phyloP scores from a whole-genome alignment of 768 basidiomycete species.

The Podaxis sp. region DNA sequence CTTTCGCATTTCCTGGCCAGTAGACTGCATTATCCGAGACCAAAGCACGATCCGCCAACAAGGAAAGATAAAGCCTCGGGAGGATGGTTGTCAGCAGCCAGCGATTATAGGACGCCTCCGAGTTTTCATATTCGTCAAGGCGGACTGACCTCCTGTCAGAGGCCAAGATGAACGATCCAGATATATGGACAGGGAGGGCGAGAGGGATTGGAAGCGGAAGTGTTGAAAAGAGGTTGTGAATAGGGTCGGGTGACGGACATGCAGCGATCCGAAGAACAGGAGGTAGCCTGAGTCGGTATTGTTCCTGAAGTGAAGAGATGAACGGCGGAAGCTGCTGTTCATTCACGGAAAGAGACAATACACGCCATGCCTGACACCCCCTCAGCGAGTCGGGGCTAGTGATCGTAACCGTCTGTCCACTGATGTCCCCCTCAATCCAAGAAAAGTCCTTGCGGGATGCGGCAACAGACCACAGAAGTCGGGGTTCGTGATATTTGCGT shows the following conservation, averaged over 20 bases:
- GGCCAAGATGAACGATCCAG: constrained; percentile 44
- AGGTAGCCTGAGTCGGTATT: not conserved
- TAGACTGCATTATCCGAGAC: constrained; percentile 24
- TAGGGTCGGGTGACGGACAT: not conserved
- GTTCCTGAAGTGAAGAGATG: not conserved
- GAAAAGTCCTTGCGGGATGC: constrained; percentile 18
- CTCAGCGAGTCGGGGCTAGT: not conserved
- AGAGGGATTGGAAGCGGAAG: constrained; percentile 40
- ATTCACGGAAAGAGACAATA: not conserved
- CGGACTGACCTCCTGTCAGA: constrained; percentile 43
- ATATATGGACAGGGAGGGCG: constrained; percentile 43
- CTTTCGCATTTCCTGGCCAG: constrained; percentile 31
- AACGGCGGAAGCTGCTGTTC: not conserved
- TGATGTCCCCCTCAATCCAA: not conserved
- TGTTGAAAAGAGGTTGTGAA: constrained; percentile 36
- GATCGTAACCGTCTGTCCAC: constrained; percentile 1
- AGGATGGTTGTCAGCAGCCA: constrained; percentile 38
- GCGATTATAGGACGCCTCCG: constrained; percentile 37
- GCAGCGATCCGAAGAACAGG: constrained; percentile 4
- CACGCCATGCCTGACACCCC: constrained; percentile 4
- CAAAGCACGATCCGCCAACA: constrained; percentile 30
- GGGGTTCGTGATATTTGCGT: constrained; percentile 19
- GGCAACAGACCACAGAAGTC: constrained; percentile 23
- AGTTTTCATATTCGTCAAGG: constrained; percentile 32
- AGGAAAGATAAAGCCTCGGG: constrained; percentile 36